These are phyloP conservation scores for Closterium sp. DNA, from an alignment of 139 green algal genomes.

Conservation along the genomic window DNA sequence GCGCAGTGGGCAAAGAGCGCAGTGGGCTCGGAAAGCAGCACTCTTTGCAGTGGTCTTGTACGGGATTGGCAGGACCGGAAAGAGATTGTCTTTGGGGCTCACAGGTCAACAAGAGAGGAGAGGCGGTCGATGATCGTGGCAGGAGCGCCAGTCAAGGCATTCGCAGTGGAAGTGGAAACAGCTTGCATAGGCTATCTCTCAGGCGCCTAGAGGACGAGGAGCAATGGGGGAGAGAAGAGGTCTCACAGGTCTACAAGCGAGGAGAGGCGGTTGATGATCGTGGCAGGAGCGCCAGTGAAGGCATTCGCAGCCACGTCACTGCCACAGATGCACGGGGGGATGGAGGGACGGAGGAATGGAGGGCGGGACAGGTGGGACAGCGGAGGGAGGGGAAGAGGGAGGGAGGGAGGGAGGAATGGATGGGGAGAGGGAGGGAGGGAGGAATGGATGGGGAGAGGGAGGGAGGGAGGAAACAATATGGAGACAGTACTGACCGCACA, in stretches of 20 bases:
- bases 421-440: background rate
- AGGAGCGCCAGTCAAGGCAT: background rate
- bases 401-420: background rate
- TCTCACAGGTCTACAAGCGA: background rate
- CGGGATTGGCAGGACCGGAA: too few relatives aligned
- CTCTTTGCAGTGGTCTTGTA: too few relatives aligned
- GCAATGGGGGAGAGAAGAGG: too few relatives aligned
- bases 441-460: background rate
- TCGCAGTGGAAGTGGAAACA: too few relatives aligned
- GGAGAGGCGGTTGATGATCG: background rate
- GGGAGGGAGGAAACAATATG: background rate
- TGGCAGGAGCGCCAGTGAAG: background rate
- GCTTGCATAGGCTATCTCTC: too few relatives aligned
- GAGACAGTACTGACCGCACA: too few relatives aligned
- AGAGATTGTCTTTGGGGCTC: too few relatives aligned
- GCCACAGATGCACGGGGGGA: too few relatives aligned
- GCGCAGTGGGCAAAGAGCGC: too few relatives aligned
- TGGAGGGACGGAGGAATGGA: background rate
- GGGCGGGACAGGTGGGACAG: too few relatives aligned
- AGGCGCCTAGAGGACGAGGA: too few relatives aligned
- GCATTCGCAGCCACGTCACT: background rate
- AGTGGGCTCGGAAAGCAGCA: background rate
- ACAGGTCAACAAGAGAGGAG: background rate
- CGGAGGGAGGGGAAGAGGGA: background rate
- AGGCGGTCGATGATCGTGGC: background rate